Conservation (phyloP, 176 grass and related monocot genomes). For the Hsuehochloa calcarea region DNA sequence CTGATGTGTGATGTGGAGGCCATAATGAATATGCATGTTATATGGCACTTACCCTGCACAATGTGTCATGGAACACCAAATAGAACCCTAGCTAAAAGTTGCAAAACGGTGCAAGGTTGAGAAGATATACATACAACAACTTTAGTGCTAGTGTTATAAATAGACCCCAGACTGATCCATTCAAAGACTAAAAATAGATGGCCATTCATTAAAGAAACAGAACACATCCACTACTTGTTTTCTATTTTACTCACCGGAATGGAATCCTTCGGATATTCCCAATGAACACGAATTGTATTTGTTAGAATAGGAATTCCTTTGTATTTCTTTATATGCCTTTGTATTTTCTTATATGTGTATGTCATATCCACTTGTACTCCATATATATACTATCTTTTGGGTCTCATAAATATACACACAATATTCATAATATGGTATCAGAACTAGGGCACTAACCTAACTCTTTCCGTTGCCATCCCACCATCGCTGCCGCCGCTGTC, state of each 20-base stretch:
- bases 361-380: too few relatives aligned
- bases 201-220: neutral
- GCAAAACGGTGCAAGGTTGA: too few relatives aligned
- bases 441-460: too few relatives aligned
- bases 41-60: conserved; percentile 12
- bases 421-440: too few relatives aligned
- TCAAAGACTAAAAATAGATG: neutral
- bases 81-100: neutral
- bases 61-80: neutral
- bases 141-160: neutral
- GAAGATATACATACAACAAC: too few relatives aligned
- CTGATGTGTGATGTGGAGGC: neutral
- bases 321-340: too few relatives aligned
- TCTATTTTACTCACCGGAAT: neutral
- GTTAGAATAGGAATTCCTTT: too few relatives aligned
- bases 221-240: neutral
- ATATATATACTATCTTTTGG: too few relatives aligned
- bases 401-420: too few relatives aligned
- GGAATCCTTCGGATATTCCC: neutral
- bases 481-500: too few relatives aligned
- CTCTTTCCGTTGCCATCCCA: too few relatives aligned
- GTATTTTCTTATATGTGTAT: too few relatives aligned
- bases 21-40: neutral
- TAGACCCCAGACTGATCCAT: neutral
- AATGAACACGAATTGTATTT: conserved; percentile 5